Conservation (phyloP, 345 rosid genomes). For the Pistacia vera region DNA sequence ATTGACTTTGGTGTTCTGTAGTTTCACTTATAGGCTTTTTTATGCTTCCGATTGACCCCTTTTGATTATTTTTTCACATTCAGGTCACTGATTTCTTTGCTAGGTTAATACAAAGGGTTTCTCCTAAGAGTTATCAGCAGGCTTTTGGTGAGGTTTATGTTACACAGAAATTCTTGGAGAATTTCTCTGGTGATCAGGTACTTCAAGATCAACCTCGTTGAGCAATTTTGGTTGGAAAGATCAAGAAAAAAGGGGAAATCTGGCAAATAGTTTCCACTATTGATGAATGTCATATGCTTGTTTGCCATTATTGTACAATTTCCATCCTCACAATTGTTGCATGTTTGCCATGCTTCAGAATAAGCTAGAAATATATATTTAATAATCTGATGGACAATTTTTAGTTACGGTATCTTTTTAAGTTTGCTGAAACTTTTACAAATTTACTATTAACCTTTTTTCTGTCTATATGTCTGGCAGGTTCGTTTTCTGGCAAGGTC, state of each 20-base stretch:
- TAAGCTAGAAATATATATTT: not conserved
- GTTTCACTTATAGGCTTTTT: not conserved
- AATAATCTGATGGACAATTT: conserved; percentile 3
- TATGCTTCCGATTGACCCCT: not conserved
- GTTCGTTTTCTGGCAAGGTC: conserved; percentile 95
- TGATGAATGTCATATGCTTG: not conserved
- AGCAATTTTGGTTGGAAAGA: conserved; percentile 4
- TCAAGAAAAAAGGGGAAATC: not conserved
- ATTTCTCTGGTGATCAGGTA: conserved; percentile 98
- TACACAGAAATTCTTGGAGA: conserved; percentile 83
- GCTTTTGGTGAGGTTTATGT: conserved; percentile 88
- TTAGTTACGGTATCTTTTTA: conserved; percentile 1
- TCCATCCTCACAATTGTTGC: not conserved
- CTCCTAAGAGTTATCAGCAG: conserved; percentile 97
- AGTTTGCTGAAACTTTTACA: conserved; percentile 1
- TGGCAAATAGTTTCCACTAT: not conserved
- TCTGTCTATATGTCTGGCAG: conserved; percentile 33
- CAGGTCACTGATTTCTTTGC: conserved; percentile 90
- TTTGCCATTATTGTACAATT: conserved; percentile 7
- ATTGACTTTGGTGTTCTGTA: conserved; percentile 11
- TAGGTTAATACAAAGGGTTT: conserved; percentile 87
- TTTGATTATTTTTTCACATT: conserved; percentile 18
- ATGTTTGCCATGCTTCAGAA: not conserved
- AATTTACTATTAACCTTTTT: conserved; percentile 6
- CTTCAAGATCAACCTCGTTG: not conserved